phyloP scores from a whole-genome alignment of 176 grass and related monocot genomes.

The Secale cereale region DNA sequence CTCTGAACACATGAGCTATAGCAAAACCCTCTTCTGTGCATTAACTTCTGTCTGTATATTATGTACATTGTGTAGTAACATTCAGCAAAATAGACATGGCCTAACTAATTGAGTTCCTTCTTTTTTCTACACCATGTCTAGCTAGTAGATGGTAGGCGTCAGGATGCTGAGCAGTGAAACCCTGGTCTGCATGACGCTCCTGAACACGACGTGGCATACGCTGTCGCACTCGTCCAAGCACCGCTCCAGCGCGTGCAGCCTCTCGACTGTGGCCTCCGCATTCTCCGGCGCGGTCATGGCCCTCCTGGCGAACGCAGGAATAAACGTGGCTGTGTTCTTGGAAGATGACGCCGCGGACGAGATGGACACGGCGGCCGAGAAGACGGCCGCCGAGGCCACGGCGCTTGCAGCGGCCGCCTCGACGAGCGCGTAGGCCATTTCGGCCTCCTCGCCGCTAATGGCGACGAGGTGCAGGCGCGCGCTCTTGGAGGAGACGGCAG shows the following conservation, averaged over 20 bases:
- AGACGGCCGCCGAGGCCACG: too few species aligned
- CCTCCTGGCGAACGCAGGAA: slow-evolving; percentile 15
- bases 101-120: background rate
- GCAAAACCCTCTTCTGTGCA: background rate
- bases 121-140: background rate
- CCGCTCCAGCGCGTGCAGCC: slow-evolving; percentile 23
- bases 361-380: too few species aligned
- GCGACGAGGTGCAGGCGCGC: too few species aligned
- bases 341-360: background rate
- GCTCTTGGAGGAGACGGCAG: too few species aligned
- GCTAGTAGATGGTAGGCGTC: slow-evolving; percentile 39
- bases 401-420: too few species aligned
- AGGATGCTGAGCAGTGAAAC: slow-evolving; percentile 57
- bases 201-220: slow-evolving; percentile 37
- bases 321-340: background rate
- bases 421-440: too few species aligned
- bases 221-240: slow-evolving; percentile 36
- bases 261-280: background rate
- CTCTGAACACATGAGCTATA: background rate
- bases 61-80: background rate
- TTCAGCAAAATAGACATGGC: background rate
- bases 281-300: background rate
- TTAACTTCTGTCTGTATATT: background rate
- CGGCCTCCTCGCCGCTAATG: too few species aligned
- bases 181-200: slow-evolving; percentile 35